Base-by-base conservation (phyloP, 495 filamentous ascomycete genomes). In the Lasiosphaeria hispida region DNA sequence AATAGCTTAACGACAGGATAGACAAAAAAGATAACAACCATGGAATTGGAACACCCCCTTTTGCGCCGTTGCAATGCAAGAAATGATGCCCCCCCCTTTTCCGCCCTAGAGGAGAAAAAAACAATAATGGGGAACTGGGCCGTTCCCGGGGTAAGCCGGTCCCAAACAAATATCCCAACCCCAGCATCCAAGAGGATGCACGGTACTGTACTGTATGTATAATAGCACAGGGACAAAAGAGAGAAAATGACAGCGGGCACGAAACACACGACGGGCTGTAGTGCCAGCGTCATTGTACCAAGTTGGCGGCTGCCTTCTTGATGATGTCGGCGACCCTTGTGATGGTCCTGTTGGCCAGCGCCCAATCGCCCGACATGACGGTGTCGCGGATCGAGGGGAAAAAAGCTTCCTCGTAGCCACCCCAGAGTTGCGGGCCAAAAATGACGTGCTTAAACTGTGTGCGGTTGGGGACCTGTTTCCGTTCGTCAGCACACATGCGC, bases 391-490 rank as follows among this genome's bases (percentile, higher is more conserved):
- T 86, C 13, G 83, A 85, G 7, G 94, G 94, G 74, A 97, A 97
- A 60, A 84, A 87, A 0, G 86, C 82, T 44, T 84, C 81, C 48
- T 91, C 85, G 69, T 89, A 85, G 49, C 85, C 85, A 47, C 85
- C 85, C 89, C 91, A 92, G 6, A 83, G 73, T 67, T 91, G 83
- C 11, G 94, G 94, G 0, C 86, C 92, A 64, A 90, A 94, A 49
- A 98, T 62, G 64, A 96, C 83, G 74, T 98, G 95, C 69, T 94
- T 96, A 79, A 91, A 98, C 75, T 97, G 95, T 19, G 89, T 89
- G 59, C 94, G 85, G 66, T 90, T 89, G 34, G 91, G 92, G 30
- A 96, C 78, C 88, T 94, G 59, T 36, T 35, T n/a, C 19, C 11
- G 10, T 14, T 42, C 1, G 43, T 48, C 42, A 54, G 48, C 19